These are phyloP conservation scores for Neonothopanus nambi DNA, from an alignment of 1,284 basidiomycete species.

Conservation along the genomic window DNA sequence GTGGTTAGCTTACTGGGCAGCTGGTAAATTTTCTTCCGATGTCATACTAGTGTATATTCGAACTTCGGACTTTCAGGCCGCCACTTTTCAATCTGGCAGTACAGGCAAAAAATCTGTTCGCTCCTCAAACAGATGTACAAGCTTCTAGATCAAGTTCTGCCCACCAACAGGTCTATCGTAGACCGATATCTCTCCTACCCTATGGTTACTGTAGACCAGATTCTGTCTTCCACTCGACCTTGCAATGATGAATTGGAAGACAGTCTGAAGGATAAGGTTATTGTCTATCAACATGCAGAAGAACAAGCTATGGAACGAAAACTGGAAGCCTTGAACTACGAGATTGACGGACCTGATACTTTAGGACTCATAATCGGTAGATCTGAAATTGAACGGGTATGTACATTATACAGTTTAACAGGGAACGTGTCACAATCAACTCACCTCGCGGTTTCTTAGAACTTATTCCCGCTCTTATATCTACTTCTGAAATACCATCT, in stretches of 20 bases:
- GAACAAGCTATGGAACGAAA: conserved; percentile 13
- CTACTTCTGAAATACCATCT: conserved; percentile 11
- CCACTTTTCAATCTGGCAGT: conserved; percentile 13
- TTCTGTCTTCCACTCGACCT: conserved; percentile 9
- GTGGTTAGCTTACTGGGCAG: conserved; percentile 18
- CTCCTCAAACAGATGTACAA: conserved; percentile 5
- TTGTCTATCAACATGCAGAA: conserved; percentile 9
- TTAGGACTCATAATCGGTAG: conserved; percentile 11
- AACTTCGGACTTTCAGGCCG: conserved; percentile 2
- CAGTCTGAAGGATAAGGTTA: conserved; percentile 2
- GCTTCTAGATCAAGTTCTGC: conserved; percentile 6
- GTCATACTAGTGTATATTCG: neutral
- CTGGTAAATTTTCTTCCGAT: conserved; percentile 3
- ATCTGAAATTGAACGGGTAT: conserved; percentile 16
- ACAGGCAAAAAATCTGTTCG: conserved; percentile 10
- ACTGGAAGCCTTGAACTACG: conserved; percentile 10
- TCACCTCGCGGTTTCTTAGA: neutral
- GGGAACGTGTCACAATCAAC: neutral
- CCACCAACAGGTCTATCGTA: conserved; percentile 8
- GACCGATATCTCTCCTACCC: conserved; percentile 4
- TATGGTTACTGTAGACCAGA: conserved; percentile 1
- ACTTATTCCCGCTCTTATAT: conserved; percentile 14
- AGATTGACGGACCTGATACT: conserved; percentile 16
- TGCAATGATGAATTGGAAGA: conserved; percentile 4
- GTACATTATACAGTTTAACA: neutral